Conservation (phyloP, 2,329 filamentous ascomycete genomes). For the Plectosphaerella cucumerina region DNA sequence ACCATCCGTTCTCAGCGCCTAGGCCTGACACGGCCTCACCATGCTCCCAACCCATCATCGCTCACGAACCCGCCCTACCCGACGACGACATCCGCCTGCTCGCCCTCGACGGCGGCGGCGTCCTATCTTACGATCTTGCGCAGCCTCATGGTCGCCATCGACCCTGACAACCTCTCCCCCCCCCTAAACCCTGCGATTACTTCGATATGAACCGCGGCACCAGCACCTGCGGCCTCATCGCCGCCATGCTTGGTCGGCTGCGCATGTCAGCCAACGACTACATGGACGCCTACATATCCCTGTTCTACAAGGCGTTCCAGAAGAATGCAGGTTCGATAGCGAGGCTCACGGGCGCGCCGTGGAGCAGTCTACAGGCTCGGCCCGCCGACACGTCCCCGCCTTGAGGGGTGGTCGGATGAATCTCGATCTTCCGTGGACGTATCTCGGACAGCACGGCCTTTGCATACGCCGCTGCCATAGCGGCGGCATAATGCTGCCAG, state of each 20-base stretch:
- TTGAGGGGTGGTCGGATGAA: too few species aligned
- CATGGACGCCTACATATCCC: conserved; percentile 3
- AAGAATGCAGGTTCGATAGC: too few species aligned
- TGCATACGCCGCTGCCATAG: conserved; percentile 23
- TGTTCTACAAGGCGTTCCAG: background rate
- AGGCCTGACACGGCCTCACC: too few species aligned
- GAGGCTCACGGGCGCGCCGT: too few species aligned
- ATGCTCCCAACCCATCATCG: too few species aligned
- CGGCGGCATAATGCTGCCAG: conserved; percentile 30
- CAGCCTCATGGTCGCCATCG: conserved; percentile 17
- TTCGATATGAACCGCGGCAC: conserved; percentile 26
- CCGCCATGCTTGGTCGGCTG: conserved; percentile 34
- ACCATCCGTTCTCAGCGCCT: too few species aligned
- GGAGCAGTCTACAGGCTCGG: too few species aligned
- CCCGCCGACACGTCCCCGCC: too few species aligned
- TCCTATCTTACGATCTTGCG: conserved; percentile 21
- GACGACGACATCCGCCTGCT: background rate
- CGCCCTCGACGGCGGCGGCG: conserved; percentile 18
- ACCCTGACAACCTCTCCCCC: conserved; percentile 1
- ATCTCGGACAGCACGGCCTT: conserved; percentile 2
- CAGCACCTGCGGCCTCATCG: conserved; percentile 27
- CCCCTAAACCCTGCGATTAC: conserved; percentile 15
- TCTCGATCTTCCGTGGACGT: too few species aligned
- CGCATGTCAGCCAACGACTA: background rate
- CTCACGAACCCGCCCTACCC: background rate